A percentile compares a stretch with the other conserved stretches of the same genome.
Conservation (phyloP, 495 filamentous ascomycete species). For the Cryomyces antarcticus region DNA sequence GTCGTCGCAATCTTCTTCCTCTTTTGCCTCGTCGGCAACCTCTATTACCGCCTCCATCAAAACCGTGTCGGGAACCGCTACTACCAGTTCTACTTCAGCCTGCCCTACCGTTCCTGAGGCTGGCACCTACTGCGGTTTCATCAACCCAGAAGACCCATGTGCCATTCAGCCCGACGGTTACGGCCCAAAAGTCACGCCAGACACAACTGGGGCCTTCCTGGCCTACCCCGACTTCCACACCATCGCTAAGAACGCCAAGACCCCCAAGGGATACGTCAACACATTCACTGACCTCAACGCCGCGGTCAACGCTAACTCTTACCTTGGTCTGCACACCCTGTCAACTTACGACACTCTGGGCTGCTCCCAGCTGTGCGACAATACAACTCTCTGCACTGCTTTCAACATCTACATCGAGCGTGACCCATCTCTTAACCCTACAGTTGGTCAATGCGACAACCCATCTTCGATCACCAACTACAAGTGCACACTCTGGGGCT, state of each 20-base stretch:
- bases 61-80: neutral
- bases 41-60: slow-evolving; percentile 1
- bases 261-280: slow-evolving; percentile 21
- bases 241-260: slow-evolving; percentile 9
- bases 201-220: slow-evolving; percentile 7
- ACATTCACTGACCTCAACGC: slow-evolving; percentile 21
- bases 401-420: slow-evolving; percentile 32
- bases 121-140: slow-evolving; percentile 8
- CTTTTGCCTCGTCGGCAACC: neutral
- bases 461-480: slow-evolving; percentile 28
- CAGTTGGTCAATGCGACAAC: slow-evolving; percentile 16
- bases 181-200: slow-evolving; percentile 4
- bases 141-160: slow-evolving; percentile 3
- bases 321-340: slow-evolving; percentile 22
- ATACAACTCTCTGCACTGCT: slow-evolving; percentile 14
- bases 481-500: slow-evolving; percentile 31
- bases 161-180: neutral
- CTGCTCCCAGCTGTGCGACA: slow-evolving; percentile 18
- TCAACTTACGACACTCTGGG: slow-evolving; percentile 21
- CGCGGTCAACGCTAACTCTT: slow-evolving; percentile 18
- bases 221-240: slow-evolving; percentile 1
- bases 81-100: slow-evolving; percentile 1
- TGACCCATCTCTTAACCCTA: slow-evolving; percentile 22
- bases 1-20: neutral
- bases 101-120: slow-evolving; percentile 5